Percentiles rank a stretch among this genome's conserved stretches.
Evolutionary conservation across 1,284 basidiomycete genomes (phyloP).

Genomic region (Neonothopanus nambi): DNA sequence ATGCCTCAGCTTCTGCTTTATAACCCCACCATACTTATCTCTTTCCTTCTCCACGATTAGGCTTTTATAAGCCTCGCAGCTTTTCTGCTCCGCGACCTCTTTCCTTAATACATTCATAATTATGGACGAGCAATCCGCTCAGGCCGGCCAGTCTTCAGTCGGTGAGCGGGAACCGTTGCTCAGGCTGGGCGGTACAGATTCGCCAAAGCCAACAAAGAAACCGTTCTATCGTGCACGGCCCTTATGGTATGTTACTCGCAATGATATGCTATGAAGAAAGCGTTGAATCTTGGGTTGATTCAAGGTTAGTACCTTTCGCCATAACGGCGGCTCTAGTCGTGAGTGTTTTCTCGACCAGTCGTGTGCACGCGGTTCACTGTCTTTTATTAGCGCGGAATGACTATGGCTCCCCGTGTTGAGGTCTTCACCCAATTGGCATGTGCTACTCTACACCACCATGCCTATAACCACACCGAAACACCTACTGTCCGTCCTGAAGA

Average conservation of each 20-base stretch:
- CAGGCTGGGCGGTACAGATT: background rate
- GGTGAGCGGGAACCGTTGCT: conserved; percentile 6
- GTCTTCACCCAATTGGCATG: conserved; percentile 79
- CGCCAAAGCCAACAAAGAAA: conserved; percentile 13
- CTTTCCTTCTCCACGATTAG: too few species aligned
- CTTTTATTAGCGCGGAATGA: conserved; percentile 70
- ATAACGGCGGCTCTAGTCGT: conserved; percentile 66
- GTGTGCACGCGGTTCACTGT: background rate
- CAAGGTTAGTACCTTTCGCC: conserved; percentile 75
- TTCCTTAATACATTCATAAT: too few species aligned
- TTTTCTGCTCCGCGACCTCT: too few species aligned
- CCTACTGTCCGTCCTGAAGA: conserved; percentile 12
- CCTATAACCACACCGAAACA: conserved; percentile 35
- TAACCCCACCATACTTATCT: too few species aligned
- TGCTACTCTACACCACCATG: conserved; percentile 49
- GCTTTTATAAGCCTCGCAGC: too few species aligned
- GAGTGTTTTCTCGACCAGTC: conserved; percentile 27
- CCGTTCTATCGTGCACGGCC: conserved; percentile 19
- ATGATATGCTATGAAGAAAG: background rate
- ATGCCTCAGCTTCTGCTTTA: too few species aligned
- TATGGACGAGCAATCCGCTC: too few species aligned
- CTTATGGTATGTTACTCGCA: conserved; percentile 24
- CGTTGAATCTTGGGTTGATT: background rate
- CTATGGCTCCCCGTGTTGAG: conserved; percentile 72
- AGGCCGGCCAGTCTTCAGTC: background rate